These are phyloP conservation scores for Parastagonospora nodorum DNA, from an alignment of 2,329 filamentous ascomycete genomes.

Conservation along the genomic window DNA sequence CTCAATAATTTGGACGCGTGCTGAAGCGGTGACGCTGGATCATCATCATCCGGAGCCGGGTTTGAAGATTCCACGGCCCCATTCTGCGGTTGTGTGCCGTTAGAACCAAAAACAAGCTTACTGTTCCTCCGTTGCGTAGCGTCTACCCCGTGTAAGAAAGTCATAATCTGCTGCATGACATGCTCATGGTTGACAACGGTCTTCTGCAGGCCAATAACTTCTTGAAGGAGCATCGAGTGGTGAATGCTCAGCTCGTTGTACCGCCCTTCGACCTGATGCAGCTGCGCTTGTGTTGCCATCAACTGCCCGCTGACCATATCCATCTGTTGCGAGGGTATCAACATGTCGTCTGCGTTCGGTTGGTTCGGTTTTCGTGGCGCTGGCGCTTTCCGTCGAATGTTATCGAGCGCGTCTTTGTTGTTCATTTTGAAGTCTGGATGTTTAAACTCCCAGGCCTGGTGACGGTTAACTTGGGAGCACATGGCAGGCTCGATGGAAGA, in stretches of 20 bases:
- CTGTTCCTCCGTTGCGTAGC: constrained; percentile 67
- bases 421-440: constrained; percentile 95
- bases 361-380: constrained; percentile 75
- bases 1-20: constrained; percentile 69
- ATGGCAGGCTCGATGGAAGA: neutral
- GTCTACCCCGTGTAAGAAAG: constrained; percentile 67
- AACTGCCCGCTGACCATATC: constrained; percentile 87
- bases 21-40: constrained; percentile 69
- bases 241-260: constrained; percentile 77
- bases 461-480: constrained; percentile 16
- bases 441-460: constrained; percentile 91
- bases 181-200: constrained; percentile 74
- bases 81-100: constrained; percentile 46
- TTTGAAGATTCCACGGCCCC: constrained; percentile 51
- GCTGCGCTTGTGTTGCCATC: constrained; percentile 87
- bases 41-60: constrained; percentile 61
- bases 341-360: constrained; percentile 65
- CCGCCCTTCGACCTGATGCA: constrained; percentile 83
- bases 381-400: constrained; percentile 93
- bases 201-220: constrained; percentile 68
- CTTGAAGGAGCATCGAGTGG: constrained; percentile 67
- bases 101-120: constrained; percentile 49
- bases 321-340: constrained; percentile 83
- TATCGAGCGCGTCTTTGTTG: constrained; percentile 94
- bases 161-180: constrained; percentile 74